Conservation (phyloP, 2,329 filamentous ascomycete genomes). For the Ceratocystis harringtonii region DNA sequence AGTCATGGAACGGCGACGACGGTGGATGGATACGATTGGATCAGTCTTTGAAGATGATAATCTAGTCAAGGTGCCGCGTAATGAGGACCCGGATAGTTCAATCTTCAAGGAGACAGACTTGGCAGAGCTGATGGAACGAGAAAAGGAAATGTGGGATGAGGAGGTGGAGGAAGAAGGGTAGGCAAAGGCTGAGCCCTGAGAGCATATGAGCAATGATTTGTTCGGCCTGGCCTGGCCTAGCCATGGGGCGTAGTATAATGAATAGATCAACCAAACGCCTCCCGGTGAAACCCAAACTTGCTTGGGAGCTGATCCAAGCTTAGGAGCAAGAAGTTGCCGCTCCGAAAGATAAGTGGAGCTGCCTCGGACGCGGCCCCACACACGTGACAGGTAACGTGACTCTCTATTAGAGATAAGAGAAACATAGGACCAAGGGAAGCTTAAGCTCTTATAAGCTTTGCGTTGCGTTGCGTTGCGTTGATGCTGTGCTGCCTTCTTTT, state of each 20-base stretch:
- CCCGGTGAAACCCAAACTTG: too few relatives aligned
- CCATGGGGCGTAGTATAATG: background rate
- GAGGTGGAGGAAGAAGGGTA: slow-evolving; percentile 49
- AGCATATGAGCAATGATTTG: background rate
- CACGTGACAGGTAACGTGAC: background rate
- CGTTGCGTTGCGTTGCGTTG: background rate
- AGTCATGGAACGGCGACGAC: slow-evolving; percentile 76
- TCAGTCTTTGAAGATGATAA: slow-evolving; percentile 78
- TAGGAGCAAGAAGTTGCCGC: background rate
- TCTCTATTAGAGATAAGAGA: background rate
- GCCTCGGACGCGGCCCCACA: background rate
- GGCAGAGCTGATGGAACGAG: slow-evolving; percentile 56
- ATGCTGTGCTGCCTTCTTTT: background rate
- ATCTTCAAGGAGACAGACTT: slow-evolving; percentile 65
- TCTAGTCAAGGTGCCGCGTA: slow-evolving; percentile 54
- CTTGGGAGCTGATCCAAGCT: too few relatives aligned
- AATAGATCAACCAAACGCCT: too few relatives aligned
- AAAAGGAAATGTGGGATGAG: slow-evolving; percentile 69
- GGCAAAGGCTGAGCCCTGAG: background rate
- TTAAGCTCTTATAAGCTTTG: background rate
- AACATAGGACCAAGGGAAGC: too few relatives aligned
- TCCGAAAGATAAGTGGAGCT: background rate
- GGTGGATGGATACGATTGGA: slow-evolving; percentile 84
- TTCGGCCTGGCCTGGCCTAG: background rate
- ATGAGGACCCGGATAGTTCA: slow-evolving; percentile 45